phyloP scores from a whole-genome alignment of 768 basidiomycete species.

The Tylopilus cervinicoccineus region DNA sequence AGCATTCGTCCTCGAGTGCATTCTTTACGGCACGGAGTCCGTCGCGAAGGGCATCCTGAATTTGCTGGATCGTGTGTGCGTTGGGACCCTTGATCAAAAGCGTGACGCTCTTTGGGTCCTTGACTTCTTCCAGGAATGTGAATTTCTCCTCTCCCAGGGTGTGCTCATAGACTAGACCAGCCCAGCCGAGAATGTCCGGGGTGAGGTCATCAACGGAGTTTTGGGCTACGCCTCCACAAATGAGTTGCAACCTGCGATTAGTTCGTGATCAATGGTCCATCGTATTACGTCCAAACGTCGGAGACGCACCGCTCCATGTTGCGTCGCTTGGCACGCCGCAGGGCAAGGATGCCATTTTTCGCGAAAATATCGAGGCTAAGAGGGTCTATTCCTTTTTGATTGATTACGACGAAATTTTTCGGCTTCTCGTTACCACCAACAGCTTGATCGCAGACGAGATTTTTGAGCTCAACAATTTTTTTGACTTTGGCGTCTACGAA shows the following conservation, averaged over 20 bases:
- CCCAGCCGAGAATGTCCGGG: constrained; percentile 91
- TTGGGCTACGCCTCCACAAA: constrained; percentile 93
- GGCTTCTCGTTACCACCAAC: constrained; percentile 76
- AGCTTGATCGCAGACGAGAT: constrained; percentile 91
- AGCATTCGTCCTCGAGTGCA: constrained; percentile 81
- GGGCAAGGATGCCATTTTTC: constrained; percentile 93
- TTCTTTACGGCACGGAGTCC: constrained; percentile 97
- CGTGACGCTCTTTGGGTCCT: constrained; percentile 91
- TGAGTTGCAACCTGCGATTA: constrained; percentile 72
- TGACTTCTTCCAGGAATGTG: constrained; percentile 97
- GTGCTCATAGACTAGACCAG: constrained; percentile 98
- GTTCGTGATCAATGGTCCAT: constrained; percentile 20
- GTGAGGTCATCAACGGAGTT: constrained; percentile 97
- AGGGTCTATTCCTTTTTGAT: constrained; percentile 99
- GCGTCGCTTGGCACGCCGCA: constrained; percentile 92
- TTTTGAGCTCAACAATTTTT: constrained; percentile 96
- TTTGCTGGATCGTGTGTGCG: constrained; percentile 91
- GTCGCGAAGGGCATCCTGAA: constrained; percentile 97
- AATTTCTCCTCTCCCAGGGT: constrained; percentile 98
- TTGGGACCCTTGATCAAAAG: constrained; percentile 98
- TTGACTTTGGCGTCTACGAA: constrained; percentile 92
- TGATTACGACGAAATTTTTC: constrained; percentile 91
- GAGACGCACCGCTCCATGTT: constrained; percentile 90
- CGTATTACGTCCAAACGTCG: constrained; percentile 26
- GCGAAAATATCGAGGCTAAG: constrained; percentile 92